phyloP scores from a whole-genome alignment of 192 early-diverging fungal genomes.

The Cladochytrium replicatum region DNA sequence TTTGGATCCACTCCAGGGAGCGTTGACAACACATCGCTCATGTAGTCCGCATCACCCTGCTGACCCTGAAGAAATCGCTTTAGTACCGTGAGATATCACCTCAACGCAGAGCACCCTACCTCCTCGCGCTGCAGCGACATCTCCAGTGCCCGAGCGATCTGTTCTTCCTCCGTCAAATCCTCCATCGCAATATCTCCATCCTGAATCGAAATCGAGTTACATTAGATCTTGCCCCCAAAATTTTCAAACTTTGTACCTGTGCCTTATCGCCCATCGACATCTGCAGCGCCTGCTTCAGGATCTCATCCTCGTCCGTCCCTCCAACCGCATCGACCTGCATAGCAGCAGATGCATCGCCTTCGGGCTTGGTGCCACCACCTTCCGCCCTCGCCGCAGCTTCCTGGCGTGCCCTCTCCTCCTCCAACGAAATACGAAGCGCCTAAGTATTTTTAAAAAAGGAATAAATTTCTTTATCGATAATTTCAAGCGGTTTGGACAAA shows the following conservation, averaged over 20 bases:
- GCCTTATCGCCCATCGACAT: conserved; percentile 48
- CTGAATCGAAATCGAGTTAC: neutral
- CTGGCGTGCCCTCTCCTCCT: conserved; percentile 91
- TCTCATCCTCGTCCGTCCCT: conserved; percentile 40
- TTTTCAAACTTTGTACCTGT: conserved; percentile 5
- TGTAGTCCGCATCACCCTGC: conserved; percentile 22
- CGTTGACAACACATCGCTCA: conserved; percentile 64
- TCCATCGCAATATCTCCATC: conserved; percentile 58
- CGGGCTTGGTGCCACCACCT: conserved; percentile 1
- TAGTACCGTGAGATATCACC: conserved; percentile 6
- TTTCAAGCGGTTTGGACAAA: conserved; percentile 9
- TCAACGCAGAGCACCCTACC: conserved; percentile 8
- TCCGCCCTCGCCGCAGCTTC: conserved; percentile 32
- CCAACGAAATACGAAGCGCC: conserved; percentile 90
- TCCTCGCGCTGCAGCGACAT: conserved; percentile 55
- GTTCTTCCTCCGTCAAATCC: conserved; percentile 58
- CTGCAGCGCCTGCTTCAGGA: conserved; percentile 58
- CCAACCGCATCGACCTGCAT: conserved; percentile 27
- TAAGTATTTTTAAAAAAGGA: conserved; percentile 6
- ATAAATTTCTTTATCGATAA: neutral
- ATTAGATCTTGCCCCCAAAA: neutral
- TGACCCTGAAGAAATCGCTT: neutral
- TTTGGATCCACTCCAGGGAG: conserved; percentile 81
- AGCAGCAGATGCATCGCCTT: conserved; percentile 25
- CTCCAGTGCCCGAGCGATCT: conserved; percentile 58